Base-by-base conservation (phyloP, 1,284 basidiomycete genomes). In the Termitomyces sp. region DNA sequence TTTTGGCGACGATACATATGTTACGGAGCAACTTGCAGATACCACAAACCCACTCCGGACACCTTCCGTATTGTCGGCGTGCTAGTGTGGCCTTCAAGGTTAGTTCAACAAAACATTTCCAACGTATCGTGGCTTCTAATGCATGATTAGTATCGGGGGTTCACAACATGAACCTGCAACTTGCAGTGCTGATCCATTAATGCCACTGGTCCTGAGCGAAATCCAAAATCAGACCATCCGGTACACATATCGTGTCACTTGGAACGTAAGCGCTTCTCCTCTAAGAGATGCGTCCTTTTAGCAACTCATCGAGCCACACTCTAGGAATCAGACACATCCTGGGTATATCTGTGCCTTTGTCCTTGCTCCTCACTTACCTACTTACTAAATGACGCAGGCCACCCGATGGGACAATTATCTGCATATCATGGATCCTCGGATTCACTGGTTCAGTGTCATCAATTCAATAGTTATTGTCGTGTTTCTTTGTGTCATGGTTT, bases 351-450 rank as follows among this genome's bases (percentile, higher is more conserved):
- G 24, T 53, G 8, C 41, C 19, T 33, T n/a, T 48, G 3, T 38
- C 31, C 21, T 24, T 28, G 5, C n/a, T 30, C 5, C 9, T 19
- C 15, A 38, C 28, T 13, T 21, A 50, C 40, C 42, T 7, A 48
- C 19, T 43, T 7, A 58, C 15, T 5, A n/a, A 13, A 12, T 45
- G 21, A 41, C 50, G 42, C 69, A 91, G 89, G 92, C 93, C 5
- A 95, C 93, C 1, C 81, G 96, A 51, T 98, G 96, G 96, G 96
- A 99, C 68, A 90, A 90, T 64, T 98, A 99, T 67, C 79, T 96
- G 12, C 86, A 88, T 60, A 85, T 90, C 51, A 86, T 88, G 61
- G 86, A 90, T 62, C 87, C 86, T 36, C 81, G 81, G 51, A 91
- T 91, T 52, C 92, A 96, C 68, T 90, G 88, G 88, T 94, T 98